Percentiles rank a stretch among this genome's conserved stretches.
phyloP scores from a whole-genome alignment of 768 basidiomycete genomes.

The Tylopilus felleus region DNA sequence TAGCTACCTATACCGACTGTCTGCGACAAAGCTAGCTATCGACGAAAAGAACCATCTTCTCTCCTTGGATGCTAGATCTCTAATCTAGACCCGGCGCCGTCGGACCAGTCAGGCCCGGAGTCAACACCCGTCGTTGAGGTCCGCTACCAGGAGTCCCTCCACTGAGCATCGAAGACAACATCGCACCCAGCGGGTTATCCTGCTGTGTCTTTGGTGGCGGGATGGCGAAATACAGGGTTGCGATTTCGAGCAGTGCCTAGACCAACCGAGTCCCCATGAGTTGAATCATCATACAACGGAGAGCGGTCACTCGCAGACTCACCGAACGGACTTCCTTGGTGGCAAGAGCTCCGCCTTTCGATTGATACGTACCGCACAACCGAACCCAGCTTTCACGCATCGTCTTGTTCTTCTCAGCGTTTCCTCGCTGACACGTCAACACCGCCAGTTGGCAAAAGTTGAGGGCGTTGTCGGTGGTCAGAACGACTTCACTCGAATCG shows the following conservation, averaged over 20 bases:
- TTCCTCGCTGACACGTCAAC: constrained; percentile 81
- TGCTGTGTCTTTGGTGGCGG: constrained; percentile 69
- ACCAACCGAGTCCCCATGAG: not conserved
- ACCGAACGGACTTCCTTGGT: constrained; percentile 63
- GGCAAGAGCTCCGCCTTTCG: constrained; percentile 60
- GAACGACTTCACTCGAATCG: constrained; percentile 55
- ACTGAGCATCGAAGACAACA: constrained; percentile 87
- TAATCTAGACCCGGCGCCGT: constrained; percentile 29
- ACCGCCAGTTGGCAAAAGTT: constrained; percentile 93
- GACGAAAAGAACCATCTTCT: constrained; percentile 8
- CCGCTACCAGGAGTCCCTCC: constrained; percentile 45
- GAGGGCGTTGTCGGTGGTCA: constrained; percentile 71
- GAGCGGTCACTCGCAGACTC: constrained; percentile 25
- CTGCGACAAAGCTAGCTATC: constrained; percentile 4
- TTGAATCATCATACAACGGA: not conserved
- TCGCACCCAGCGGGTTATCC: constrained; percentile 81
- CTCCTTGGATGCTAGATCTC: not conserved
- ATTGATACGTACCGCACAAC: constrained; percentile 80
- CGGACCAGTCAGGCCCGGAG: constrained; percentile 26
- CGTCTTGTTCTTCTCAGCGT: constrained; percentile 72
- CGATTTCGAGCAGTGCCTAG: constrained; percentile 68
- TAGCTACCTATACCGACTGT: constrained; percentile 6
- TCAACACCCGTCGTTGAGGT: constrained; percentile 28
- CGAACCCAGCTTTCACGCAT: constrained; percentile 83
- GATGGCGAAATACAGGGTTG: constrained; percentile 80